Evolutionary conservation across 768 basidiomycete genomes (phyloP), one percentile per base, ranked within the genome.

Genomic region (button mushroom (Agaricus bisporus)): DNA sequence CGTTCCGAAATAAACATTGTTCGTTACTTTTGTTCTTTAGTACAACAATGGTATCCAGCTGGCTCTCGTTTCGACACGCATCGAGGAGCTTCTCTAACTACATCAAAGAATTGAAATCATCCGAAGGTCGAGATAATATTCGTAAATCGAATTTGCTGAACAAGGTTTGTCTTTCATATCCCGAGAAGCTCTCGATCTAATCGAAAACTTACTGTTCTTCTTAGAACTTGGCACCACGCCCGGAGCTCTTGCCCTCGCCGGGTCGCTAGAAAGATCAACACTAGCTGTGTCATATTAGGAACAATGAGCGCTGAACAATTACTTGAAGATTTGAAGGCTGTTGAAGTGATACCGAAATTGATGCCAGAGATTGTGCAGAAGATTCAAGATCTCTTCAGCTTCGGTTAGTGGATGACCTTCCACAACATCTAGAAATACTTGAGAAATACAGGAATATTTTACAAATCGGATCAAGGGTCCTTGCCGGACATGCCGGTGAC

Each of bases 221-320:
- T 6, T 61, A 80, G 79, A 80, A 57, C 72, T 91, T 38, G 75
- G 76, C 20, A 79, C 80, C 49, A 82, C 73, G 1, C 73, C 79
- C 39, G 70, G 80, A 32, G 78, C 81, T n/a, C 74, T 93, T 32
- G 84, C 91, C 4, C 76, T 91, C 41, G 89, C 90, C 9, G 88
- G 87, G 70, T 84, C 6, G 79, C 83, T 25, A 73, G 66, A 58
- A 83, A 86, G 65, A 79, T 82, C 8, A 82, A 83, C 65, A 85
- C 82, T 3, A 76, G 74, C 45, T 82, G 80, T 15, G 76, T 86
- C 55, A 85, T 88, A 61, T 73, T 87, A 47, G 86, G 86, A 9
- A 85, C 81, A 0, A 74, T 82, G 9, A 80, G 73, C 53, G 77
- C 81, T 1, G 73, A 82, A 57, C 87, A 88, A 62, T 66, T 88